Conservation (phyloP, 169 alveolate genomes). For the Miamiensis avidus region DNA sequence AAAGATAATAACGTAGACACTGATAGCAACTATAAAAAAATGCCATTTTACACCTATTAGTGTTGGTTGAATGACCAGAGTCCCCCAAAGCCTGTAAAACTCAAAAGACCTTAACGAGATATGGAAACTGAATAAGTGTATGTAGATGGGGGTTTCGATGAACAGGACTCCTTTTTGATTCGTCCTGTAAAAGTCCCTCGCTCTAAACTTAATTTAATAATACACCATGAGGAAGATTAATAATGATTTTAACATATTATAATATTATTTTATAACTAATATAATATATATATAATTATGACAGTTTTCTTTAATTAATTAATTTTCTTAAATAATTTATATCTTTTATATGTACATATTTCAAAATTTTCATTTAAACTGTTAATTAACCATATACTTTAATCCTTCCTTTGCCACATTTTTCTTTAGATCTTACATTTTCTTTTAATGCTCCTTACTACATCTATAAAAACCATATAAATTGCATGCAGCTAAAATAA, state of each 20-base stretch:
- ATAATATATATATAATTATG: too few species aligned
- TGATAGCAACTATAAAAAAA: not conserved
- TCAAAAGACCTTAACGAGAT: not conserved
- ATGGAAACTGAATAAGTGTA: not conserved
- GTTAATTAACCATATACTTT: not conserved
- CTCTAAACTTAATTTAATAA: too few species aligned
- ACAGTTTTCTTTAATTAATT: not conserved
- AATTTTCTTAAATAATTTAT: too few species aligned
- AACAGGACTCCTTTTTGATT: not conserved
- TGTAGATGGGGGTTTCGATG: not conserved
- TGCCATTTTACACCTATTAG: not conserved
- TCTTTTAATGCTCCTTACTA: constrained; percentile 40
- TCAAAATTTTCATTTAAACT: not conserved
- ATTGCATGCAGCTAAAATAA: constrained; percentile 23
- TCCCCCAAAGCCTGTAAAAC: not conserved
- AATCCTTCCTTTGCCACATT: constrained; percentile 6
- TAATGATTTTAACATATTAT: too few species aligned
- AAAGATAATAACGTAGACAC: not conserved
- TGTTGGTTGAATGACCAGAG: too few species aligned
- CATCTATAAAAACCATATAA: constrained; percentile 41
- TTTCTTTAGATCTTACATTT: constrained; percentile 25
- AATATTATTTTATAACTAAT: too few species aligned
- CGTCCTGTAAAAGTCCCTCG: not conserved
- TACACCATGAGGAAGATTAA: too few species aligned
- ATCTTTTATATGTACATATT: too few species aligned